Percentiles rank a stretch among this genome's conserved stretches.
phyloP scores from a whole-genome alignment of 2,329 filamentous ascomycete species.

The Colletotrichum magnum region DNA sequence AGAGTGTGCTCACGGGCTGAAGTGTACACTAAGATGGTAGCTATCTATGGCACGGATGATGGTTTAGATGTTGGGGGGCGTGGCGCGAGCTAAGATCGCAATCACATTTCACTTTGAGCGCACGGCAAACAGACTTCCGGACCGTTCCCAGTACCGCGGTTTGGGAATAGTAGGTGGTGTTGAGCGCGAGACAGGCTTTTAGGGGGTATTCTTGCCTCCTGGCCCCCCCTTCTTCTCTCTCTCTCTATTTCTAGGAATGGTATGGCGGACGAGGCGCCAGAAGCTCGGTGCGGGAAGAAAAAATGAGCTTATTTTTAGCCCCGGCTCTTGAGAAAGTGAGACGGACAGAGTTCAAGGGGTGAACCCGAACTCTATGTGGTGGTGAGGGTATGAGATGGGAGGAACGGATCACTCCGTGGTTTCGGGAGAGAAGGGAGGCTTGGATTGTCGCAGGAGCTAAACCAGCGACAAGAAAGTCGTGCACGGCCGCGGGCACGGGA shows the following conservation, averaged over 20 bases:
- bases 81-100: neutral
- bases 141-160: slow-evolving; percentile 18
- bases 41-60: slow-evolving; percentile 3
- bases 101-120: neutral
- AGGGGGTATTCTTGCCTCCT: neutral
- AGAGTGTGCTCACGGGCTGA: too few species aligned
- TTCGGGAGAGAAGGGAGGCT: slow-evolving; percentile 4
- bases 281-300: neutral
- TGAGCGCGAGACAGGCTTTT: neutral
- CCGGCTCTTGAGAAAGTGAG: neutral
- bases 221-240: neutral
- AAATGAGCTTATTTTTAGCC: neutral
- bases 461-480: neutral
- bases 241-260: neutral
- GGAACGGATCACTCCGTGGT: neutral
- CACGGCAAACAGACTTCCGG: slow-evolving; percentile 9
- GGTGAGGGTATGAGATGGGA: neutral
- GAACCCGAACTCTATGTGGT: neutral
- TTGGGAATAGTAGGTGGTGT: neutral
- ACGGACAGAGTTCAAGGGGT: neutral
- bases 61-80: neutral
- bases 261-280: neutral
- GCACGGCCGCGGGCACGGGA: slow-evolving; percentile 12
- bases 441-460: slow-evolving; percentile 4
- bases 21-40: neutral